Percentiles rank a stretch among this genome's conserved stretches.
phyloP scores from a whole-genome alignment of 2,329 filamentous ascomycete genomes.

The Chaetomium olivaceum region DNA sequence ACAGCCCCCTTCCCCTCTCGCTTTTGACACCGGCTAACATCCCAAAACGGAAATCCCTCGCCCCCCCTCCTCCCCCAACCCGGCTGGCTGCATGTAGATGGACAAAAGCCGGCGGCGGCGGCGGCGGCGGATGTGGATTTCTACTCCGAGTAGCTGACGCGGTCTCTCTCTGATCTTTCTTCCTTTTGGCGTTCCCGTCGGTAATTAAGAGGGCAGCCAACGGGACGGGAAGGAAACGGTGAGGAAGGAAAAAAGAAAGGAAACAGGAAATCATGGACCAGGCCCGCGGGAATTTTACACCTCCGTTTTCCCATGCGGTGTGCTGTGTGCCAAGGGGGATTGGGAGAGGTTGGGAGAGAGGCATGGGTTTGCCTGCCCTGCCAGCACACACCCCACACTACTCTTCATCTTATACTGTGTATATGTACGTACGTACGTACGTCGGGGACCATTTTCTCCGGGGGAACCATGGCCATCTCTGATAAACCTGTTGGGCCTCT shows the following conservation, averaged over 20 bases:
- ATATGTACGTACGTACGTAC: too few relatives aligned
- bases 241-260: not conserved
- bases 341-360: too few relatives aligned
- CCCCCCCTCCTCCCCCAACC: not conserved
- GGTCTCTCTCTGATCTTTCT: not conserved
- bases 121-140: not conserved
- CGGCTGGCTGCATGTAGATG: not conserved
- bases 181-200: not conserved
- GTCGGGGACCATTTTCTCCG: too few relatives aligned
- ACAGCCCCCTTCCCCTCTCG: not conserved
- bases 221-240: not conserved
- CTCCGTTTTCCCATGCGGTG: not conserved
- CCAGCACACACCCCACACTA: too few relatives aligned
- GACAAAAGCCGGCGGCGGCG: not conserved
- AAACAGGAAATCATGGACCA: not conserved
- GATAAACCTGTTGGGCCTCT: too few relatives aligned
- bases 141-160: not conserved
- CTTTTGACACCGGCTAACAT: not conserved
- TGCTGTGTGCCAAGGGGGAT: too few relatives aligned
- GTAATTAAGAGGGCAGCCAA: not conserved
- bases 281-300: not conserved
- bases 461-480: too few relatives aligned
- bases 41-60: not conserved
- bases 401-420: too few relatives aligned
- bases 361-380: too few relatives aligned